Percentiles rank a stretch among this genome's conserved stretches.
Evolutionary conservation across 192 early-diverging fungal species (phyloP).

Genomic region (Chytriomyces hyalinus): DNA sequence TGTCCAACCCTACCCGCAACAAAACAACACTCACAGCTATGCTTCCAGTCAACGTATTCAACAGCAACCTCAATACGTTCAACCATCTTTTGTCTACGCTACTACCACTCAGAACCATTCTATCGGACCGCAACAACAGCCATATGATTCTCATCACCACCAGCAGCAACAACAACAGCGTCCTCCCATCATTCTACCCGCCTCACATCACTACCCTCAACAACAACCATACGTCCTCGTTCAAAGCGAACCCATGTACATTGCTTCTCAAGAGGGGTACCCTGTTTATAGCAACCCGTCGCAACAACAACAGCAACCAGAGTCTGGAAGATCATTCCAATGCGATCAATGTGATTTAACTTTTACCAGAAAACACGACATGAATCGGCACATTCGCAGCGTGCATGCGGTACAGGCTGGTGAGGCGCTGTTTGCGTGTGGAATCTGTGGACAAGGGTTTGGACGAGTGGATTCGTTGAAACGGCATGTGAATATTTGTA

Average conservation of each 20-base stretch:
- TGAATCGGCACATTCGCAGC: background rate
- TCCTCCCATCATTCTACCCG: background rate
- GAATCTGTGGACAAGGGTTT: slow-evolving; percentile 5
- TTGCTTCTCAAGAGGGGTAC: background rate
- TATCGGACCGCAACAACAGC: no score
- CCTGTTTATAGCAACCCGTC: background rate
- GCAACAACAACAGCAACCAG: background rate
- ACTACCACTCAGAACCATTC: no score
- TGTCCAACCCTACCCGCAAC: no score
- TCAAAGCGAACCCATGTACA: background rate
- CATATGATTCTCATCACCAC: no score
- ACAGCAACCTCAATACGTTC: no score
- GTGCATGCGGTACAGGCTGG: slow-evolving; percentile 9
- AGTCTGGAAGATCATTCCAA: background rate
- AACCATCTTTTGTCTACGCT: no score
- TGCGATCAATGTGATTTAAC: background rate
- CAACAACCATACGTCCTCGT: background rate
- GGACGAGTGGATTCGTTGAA: slow-evolving; percentile 20
- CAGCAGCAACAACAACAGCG: background rate
- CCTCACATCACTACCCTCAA: background rate
- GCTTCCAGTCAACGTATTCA: no score
- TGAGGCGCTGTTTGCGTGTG: background rate
- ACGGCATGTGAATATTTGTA: slow-evolving; percentile 6
- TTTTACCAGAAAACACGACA: slow-evolving; percentile 18
- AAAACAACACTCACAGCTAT: no score